Base-by-base conservation (phyloP, 2,329 filamentous ascomycete genomes). In the Fusarium zealandicum region DNA sequence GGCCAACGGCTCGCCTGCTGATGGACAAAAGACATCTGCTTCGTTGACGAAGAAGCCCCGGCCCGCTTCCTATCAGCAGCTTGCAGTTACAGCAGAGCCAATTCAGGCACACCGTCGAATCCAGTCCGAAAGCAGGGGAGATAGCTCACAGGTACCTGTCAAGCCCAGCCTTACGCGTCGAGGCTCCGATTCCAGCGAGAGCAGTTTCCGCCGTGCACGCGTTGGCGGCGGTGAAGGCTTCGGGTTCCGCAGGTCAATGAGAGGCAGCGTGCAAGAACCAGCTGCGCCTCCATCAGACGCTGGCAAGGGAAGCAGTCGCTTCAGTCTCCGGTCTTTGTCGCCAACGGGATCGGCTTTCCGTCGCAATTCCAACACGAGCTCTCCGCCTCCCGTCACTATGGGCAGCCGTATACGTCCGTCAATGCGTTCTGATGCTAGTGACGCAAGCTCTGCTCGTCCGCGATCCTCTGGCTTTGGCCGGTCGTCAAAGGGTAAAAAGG, bases 171-270 rank as follows among this genome's bases (percentile, higher is more conserved):
- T 85, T 8, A 75, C 77, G 51, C 81, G 87, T 2, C 81, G 77
- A 9, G 79, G 76, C 14, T 90, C 87, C 1, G 85, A 86, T 61
- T 87, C 83, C 22, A 91, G 88, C 66, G 87, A 90, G 37, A 96
- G 90, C 74, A 96, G 91, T 70, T 96, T 96, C 76, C 89, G 84
- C 68, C 87, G 90, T 22, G 74, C 78, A 36, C 82, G 83, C 56
- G 75, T 81, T 31, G 70, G 76, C 44, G 69, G 72, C 6, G 73
- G 74, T 33, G 73, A 79, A 36, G 79, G 80, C 1, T 82, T 85
- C 46, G 81, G 78, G 1, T 90, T 96, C 79, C 87, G 87, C 51
- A 82, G 80, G 44, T 91, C 90, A 2, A 90, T 96, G 90, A 83
- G 92, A 54, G 59, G 65, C 22, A 65, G 61, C 35, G 28, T 58